Base-by-base conservation (phyloP, 768 basidiomycete genomes). In the Auriculariales sp. region DNA sequence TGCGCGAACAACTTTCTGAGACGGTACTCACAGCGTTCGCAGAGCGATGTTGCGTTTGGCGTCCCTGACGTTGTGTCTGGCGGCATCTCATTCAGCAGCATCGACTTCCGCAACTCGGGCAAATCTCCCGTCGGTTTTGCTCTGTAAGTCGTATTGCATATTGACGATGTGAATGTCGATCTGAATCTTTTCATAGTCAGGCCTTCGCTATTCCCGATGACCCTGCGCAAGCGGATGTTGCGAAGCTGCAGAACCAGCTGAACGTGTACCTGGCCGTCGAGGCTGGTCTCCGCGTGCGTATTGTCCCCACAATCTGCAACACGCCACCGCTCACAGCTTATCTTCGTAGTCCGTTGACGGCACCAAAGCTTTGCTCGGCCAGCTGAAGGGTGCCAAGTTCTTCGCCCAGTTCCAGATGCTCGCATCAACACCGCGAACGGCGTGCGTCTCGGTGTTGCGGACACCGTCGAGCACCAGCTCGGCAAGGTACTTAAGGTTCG, bases 361-460 rank as follows among this genome's bases (percentile, higher is more conserved):
- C 42, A 47, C 36, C 6, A 27, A 30, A 6, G 22, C 46, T 17
- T 27, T 56, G 27, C 52, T 57, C 33, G 49, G 27, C n/a, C 17
- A 48, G 27, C 30, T 57, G 14, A 57, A 57, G 48, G 28, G 48
- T 25, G 45, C 44, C 44, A 56, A 57, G 49, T 57, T 57, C 52
- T 57, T 56, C 55, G 46, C 56, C 28, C 52, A 52, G 46, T 56
- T 57, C 50, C 56, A 57, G 47, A 50, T 51, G 52, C 56, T 4
- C 49, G 56, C 14, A 47, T 56, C 6, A 49, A 49, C 24, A 42
- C 52, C 30, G 56, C 55, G 1, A 32, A 30, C 27, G 53, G 55
- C 10, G 46, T 51, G 39, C 14, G 14, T 2, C 35, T 56, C 10
- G 49, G 49, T 9, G 48, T 49, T n/a, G 55, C 55, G 6, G 55